Evolutionary conservation across 768 basidiomycete genomes (phyloP), one percentile per base, ranked within the genome.

Genomic region (Trametes punicea): DNA sequence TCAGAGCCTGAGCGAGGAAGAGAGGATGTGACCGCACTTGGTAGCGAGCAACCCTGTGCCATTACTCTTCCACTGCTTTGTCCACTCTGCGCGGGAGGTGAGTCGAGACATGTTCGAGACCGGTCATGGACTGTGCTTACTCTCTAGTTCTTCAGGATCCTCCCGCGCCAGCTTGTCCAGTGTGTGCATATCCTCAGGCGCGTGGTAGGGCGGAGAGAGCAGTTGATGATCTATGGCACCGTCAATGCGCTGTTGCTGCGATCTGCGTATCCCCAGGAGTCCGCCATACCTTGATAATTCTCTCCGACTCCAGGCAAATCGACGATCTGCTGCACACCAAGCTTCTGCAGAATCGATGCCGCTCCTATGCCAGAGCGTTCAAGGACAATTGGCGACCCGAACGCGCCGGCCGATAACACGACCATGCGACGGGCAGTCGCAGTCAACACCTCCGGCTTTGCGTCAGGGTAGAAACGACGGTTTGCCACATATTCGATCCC

Each of bases 11-110:
- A 3, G 7, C 23, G 13, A 11, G 15, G 1, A 21, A 3, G 18
- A 3, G 23, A 27, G 11, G 25, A 44, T 27, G 11, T 2, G 36
- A 13, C 34, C 60, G 51, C 9, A 84, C 86, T 81, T 86, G 57
- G 79, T 74, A 2, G 81, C 74, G 62, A 86, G 70, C 39, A 79
- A 61, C 1, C 83, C 82, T 30, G 67, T 73, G 0, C 80, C 82
- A 0, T 67, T 66, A 13, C 62, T 59, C 10, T 63, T 57, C 69
- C 71, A 80, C 40, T 75, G 67, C 16, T 51, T 56, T 31, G 61
- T 62, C 64, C 71, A 70, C 45, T 68, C 74, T 77, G 31, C 11
- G 15, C 4, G 3, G 8, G 8, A 15, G 25, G 4, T 27, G 18
- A 4, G 3, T 6, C 1, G 2, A 11, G 21, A 27, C 10, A 20